Evolutionary conservation across 2,329 filamentous ascomycete species (phyloP).

Genomic region (Paecilomyces fulvus): DNA sequence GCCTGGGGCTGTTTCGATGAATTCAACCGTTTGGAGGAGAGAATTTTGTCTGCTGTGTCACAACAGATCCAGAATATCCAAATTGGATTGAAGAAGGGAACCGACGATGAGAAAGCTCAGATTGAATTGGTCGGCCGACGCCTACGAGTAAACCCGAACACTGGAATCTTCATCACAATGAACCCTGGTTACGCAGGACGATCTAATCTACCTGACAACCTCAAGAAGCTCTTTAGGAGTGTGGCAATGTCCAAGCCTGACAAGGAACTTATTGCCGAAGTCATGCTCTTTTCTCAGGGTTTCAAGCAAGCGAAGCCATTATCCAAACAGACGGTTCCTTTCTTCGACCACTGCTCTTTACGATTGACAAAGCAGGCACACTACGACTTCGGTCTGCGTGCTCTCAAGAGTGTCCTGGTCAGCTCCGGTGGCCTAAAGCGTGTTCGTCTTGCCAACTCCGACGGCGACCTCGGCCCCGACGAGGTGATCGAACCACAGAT

Average conservation of each 20-base stretch:
- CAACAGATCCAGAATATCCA: conserved; percentile 99
- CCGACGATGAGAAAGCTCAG: conserved; percentile 71
- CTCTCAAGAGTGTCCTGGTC: conserved; percentile 94
- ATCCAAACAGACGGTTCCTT: conserved; percentile 92
- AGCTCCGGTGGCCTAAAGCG: conserved; percentile 96
- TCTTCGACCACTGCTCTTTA: conserved; percentile 84
- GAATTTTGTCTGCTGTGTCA: conserved; percentile 94
- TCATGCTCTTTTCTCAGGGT: conserved; percentile 99
- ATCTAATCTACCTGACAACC: conserved; percentile 94
- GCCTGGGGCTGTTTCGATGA: conserved; percentile 99
- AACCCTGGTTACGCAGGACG: conserved; percentile 97
- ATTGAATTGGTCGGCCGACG: conserved; percentile 93
- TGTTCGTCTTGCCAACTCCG: conserved; percentile 56
- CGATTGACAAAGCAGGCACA: conserved; percentile 91
- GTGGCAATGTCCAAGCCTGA: conserved; percentile 99
- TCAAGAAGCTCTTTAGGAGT: conserved; percentile 99
- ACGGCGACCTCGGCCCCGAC: conserved; percentile 53
- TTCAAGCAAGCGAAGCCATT: conserved; percentile 94
- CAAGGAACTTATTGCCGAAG: conserved; percentile 98
- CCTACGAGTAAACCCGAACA: conserved; percentile 81
- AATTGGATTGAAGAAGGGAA: conserved; percentile 79
- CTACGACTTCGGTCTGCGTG: conserved; percentile 97
- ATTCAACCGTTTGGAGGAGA: conserved; percentile 97
- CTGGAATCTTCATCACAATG: conserved; percentile 99
- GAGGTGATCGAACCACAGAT: conserved; percentile 88